Evolutionary conservation across 768 basidiomycete genomes (phyloP).

Genomic region (Paxillus rubicundulus): DNA sequence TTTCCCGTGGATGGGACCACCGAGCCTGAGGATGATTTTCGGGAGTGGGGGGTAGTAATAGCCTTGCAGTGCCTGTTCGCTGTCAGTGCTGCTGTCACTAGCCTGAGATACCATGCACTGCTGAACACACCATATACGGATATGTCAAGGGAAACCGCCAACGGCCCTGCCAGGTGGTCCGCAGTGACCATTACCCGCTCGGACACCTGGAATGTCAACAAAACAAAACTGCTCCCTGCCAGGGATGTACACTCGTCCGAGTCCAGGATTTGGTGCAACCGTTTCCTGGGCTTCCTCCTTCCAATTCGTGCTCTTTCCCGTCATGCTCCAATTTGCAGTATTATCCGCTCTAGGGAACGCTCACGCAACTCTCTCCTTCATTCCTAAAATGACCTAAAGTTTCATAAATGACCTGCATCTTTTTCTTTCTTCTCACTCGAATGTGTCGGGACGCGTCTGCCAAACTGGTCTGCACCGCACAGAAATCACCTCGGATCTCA

Average conservation of each 20-base stretch:
- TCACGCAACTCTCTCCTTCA: conserved; percentile 23
- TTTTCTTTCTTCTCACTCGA: conserved; percentile 24
- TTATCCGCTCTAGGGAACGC: conserved; percentile 6
- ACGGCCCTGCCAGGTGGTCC: no score
- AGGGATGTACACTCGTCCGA: no score
- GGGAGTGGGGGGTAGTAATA: background rate
- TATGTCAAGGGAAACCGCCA: conserved; percentile 18
- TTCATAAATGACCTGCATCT: conserved; percentile 25
- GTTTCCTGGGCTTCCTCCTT: conserved; percentile 1
- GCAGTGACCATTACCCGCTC: background rate
- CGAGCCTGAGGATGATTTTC: background rate
- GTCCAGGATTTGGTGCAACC: background rate
- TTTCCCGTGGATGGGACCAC: background rate
- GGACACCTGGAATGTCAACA: no score
- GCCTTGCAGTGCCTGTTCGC: background rate
- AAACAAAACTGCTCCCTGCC: no score
- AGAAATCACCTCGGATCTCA: conserved; percentile 35
- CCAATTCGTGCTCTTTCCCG: conserved; percentile 7
- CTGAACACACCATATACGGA: conserved; percentile 13
- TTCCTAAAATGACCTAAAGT: conserved; percentile 34
- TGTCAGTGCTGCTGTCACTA: background rate
- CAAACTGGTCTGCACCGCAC: conserved; percentile 33
- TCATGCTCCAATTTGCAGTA: conserved; percentile 1
- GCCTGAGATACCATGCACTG: no score
- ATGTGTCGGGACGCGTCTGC: conserved; percentile 31